A percentile compares a stretch with the other conserved stretches of the same genome.
These are phyloP conservation scores for Kentomonas sorsogonicus DNA, from an alignment of 208 protist genomes.

Conservation along the genomic window DNA sequence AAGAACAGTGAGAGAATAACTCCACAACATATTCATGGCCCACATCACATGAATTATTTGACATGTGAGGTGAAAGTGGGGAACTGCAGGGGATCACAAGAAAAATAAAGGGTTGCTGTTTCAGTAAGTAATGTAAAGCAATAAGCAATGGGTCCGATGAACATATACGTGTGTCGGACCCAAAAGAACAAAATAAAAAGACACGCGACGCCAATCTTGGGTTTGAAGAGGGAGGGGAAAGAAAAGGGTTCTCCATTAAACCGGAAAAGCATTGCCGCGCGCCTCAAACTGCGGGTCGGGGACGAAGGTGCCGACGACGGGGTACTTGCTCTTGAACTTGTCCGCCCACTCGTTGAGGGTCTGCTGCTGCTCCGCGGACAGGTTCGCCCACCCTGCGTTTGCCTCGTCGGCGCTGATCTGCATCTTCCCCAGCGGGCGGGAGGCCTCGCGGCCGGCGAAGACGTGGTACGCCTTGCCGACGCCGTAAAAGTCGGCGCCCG, in stretches of 20 bases:
- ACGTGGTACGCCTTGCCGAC: conserved; percentile 65
- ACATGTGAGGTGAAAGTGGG: too few relatives aligned
- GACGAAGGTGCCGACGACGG: conserved; percentile 46
- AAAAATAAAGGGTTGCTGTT: too few relatives aligned
- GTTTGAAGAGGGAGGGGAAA: not conserved
- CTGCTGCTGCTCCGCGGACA: conserved; percentile 51
- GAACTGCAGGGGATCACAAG: too few relatives aligned
- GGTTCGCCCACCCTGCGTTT: conserved; percentile 66
- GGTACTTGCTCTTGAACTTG: conserved; percentile 76
- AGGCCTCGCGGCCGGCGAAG: conserved; percentile 74
- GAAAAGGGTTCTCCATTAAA: conserved; percentile 8
- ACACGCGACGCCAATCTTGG: not conserved
- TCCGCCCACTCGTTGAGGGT: conserved; percentile 66
- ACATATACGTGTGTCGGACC: too few relatives aligned
- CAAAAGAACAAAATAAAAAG: conserved; percentile 12
- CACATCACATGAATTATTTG: too few relatives aligned
- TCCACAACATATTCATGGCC: too few relatives aligned
- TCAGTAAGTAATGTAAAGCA: too few relatives aligned
- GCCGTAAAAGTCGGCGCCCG: conserved; percentile 66
- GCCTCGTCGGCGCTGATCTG: conserved; percentile 69
- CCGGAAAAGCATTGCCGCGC: conserved; percentile 32
- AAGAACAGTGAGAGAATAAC: too few relatives aligned
- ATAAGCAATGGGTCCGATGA: too few relatives aligned
- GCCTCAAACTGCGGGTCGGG: conserved; percentile 37
- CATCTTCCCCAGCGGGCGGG: conserved; percentile 83